A percentile compares a stretch with the other conserved stretches of the same genome.
These are phyloP conservation scores for Umbelopsis ramanniana DNA, from an alignment of 192 early-diverging fungal genomes.

Conservation along the genomic window DNA sequence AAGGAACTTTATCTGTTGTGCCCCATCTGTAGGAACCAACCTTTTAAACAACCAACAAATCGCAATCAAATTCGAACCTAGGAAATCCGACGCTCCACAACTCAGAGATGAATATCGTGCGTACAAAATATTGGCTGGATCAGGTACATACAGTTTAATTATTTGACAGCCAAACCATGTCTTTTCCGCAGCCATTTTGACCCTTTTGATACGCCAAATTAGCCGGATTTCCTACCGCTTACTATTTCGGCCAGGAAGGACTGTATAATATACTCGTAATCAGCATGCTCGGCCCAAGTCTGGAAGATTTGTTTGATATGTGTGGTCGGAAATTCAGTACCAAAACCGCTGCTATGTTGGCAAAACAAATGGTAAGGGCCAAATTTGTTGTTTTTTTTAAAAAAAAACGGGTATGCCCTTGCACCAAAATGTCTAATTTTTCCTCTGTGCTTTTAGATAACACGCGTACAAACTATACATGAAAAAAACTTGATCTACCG, in stretches of 20 bases:
- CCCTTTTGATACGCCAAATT: background rate
- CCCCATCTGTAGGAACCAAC: conserved; percentile 65
- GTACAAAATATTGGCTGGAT: conserved; percentile 87
- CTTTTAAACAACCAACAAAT: conserved; percentile 87
- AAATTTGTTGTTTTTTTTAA: background rate
- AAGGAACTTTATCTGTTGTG: background rate
- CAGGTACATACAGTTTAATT: conserved; percentile 37
- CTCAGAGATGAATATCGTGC: conserved; percentile 92
- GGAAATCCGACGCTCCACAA: conserved; percentile 95
- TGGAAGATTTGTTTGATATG: conserved; percentile 48
- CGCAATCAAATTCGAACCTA: conserved; percentile 95
- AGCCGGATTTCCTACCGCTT: conserved; percentile 45
- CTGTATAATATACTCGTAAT: conserved; percentile 51
- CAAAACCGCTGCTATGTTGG: conserved; percentile 47
- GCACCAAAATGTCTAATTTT: background rate
- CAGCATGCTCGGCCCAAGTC: conserved; percentile 56
- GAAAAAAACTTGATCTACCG: conserved; percentile 95
- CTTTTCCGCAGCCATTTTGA: background rate
- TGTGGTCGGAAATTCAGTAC: conserved; percentile 47
- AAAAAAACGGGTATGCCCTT: background rate
- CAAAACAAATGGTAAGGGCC: conserved; percentile 52
- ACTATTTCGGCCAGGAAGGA: conserved; percentile 53
- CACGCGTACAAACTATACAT: conserved; percentile 89
- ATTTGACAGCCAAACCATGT: background rate
- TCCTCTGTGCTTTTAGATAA: conserved; percentile 44